Evolutionary conservation across 1,284 basidiomycete species (phyloP).

Genomic region (Naganishia cerealis): DNA sequence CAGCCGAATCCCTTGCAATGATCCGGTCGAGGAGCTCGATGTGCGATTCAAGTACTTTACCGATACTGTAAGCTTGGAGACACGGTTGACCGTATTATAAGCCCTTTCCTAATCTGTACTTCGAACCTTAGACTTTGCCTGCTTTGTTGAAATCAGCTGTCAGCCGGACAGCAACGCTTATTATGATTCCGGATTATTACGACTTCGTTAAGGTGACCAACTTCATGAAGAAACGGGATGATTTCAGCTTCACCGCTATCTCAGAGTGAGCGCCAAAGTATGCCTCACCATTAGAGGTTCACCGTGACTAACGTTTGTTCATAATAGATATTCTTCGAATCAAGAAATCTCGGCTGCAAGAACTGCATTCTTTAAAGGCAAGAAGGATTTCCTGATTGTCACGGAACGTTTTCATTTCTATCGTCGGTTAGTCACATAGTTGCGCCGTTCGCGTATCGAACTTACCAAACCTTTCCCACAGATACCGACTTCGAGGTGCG

Average conservation of each 20-base stretch:
- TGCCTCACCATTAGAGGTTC: neutral
- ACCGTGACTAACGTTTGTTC: slow-evolving; percentile 14
- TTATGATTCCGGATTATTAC: slow-evolving; percentile 93
- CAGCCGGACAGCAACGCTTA: slow-evolving; percentile 77
- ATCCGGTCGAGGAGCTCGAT: slow-evolving; percentile 77
- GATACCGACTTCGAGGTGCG: slow-evolving; percentile 87
- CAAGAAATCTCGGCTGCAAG: slow-evolving; percentile 90
- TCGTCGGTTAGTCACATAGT: slow-evolving; percentile 63
- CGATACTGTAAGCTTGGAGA: slow-evolving; percentile 64
- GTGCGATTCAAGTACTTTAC: slow-evolving; percentile 83
- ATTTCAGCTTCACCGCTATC: slow-evolving; percentile 75
- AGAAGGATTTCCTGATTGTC: slow-evolving; percentile 80
- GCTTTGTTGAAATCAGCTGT: slow-evolving; percentile 83
- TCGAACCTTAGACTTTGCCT: slow-evolving; percentile 66
- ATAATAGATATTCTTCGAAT: slow-evolving; percentile 79
- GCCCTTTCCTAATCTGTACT: neutral
- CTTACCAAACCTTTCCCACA: slow-evolving; percentile 43
- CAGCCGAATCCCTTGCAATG: slow-evolving; percentile 49
- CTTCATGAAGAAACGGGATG: slow-evolving; percentile 70
- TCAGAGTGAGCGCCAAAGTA: slow-evolving; percentile 69
- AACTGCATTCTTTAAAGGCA: slow-evolving; percentile 86
- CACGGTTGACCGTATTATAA: neutral
- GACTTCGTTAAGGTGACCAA: slow-evolving; percentile 93
- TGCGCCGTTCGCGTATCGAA: neutral
- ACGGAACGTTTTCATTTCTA: slow-evolving; percentile 99